Evolutionary conservation across 768 basidiomycete genomes (phyloP).

Genomic region (Strobilomyces echinocephalus): DNA sequence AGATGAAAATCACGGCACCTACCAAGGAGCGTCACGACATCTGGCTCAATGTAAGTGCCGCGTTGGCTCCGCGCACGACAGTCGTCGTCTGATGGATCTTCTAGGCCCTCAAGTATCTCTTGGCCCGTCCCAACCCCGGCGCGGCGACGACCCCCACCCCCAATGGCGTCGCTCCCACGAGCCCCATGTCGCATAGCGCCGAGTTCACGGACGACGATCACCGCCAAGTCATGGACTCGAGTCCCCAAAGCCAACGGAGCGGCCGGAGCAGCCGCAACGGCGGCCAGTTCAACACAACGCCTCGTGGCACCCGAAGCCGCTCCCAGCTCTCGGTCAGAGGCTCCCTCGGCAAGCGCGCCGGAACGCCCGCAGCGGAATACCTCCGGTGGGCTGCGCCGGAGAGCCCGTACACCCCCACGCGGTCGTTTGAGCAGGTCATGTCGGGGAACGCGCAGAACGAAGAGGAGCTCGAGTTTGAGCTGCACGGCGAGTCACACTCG

Average conservation of each 20-base stretch:
- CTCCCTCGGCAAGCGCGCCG: slow-evolving; percentile 78
- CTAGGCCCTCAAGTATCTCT: slow-evolving; percentile 87
- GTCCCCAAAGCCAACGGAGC: slow-evolving; percentile 74
- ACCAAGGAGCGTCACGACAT: slow-evolving; percentile 96
- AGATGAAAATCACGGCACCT: slow-evolving; percentile 98
- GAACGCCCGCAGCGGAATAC: slow-evolving; percentile 90
- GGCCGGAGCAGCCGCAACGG: slow-evolving; percentile 53
- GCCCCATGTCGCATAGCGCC: slow-evolving; percentile 43
- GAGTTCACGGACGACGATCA: slow-evolving; percentile 51
- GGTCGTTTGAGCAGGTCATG: slow-evolving; percentile 57
- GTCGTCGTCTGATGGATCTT: slow-evolving; percentile 8
- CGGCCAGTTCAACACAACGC: slow-evolving; percentile 71
- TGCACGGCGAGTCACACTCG: slow-evolving; percentile 67
- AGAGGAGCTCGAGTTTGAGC: slow-evolving; percentile 76
- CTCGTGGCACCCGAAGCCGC: slow-evolving; percentile 70
- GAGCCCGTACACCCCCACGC: slow-evolving; percentile 70
- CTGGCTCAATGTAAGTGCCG: slow-evolving; percentile 76
- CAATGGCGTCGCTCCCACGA: slow-evolving; percentile 37
- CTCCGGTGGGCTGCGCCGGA: slow-evolving; percentile 75
- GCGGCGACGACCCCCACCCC: slow-evolving; percentile 25
- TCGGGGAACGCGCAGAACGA: slow-evolving; percentile 37
- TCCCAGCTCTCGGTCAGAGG: slow-evolving; percentile 71
- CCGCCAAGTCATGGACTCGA: slow-evolving; percentile 44
- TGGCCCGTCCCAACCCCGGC: slow-evolving; percentile 60
- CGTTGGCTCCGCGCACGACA: slow-evolving; percentile 2